Percentiles rank a stretch among this genome's conserved stretches.
These are phyloP conservation scores for Arabidopsis thaliana DNA, from an alignment of 345 rosid species.

Conservation along the genomic window DNA sequence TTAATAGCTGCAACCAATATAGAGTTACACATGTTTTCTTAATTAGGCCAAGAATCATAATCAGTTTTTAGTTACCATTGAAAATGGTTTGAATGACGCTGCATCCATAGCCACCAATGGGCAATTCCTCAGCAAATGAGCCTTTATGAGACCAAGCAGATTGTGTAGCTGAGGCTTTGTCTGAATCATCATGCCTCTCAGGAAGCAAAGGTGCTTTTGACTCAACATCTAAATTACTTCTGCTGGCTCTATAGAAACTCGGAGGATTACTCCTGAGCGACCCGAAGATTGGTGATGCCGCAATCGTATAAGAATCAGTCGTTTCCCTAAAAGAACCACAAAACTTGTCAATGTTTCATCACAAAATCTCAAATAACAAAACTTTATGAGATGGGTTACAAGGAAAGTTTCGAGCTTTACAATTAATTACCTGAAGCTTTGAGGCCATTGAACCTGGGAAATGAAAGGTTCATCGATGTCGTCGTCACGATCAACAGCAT, in stretches of 20 bases:
- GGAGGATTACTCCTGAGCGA: slow-evolving; percentile 51
- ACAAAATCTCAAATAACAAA: background rate
- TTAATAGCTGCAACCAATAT: slow-evolving; percentile 60
- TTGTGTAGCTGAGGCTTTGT: slow-evolving; percentile 56
- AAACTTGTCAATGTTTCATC: background rate
- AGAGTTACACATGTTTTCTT: background rate
- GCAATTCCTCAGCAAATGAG: slow-evolving; percentile 72
- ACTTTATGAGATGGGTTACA: background rate
- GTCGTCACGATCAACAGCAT: slow-evolving; percentile 38
- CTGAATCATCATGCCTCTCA: slow-evolving; percentile 53
- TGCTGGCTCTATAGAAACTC: slow-evolving; percentile 47
- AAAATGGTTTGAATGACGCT: slow-evolving; percentile 84
- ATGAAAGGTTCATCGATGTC: slow-evolving; percentile 47
- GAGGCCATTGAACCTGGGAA: slow-evolving; percentile 78
- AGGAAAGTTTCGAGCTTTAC: slow-evolving; percentile 11
- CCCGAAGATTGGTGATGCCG: slow-evolving; percentile 71
- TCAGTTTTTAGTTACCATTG: slow-evolving; percentile 54
- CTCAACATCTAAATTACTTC: slow-evolving; percentile 59
- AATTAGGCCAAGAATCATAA: background rate
- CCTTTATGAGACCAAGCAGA: slow-evolving; percentile 66
- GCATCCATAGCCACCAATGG: slow-evolving; percentile 68
- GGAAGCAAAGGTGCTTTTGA: slow-evolving; percentile 61
- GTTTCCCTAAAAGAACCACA: slow-evolving; percentile 60
- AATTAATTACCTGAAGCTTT: slow-evolving; percentile 61
- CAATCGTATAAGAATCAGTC: slow-evolving; percentile 75